Percentiles rank a stretch among this genome's conserved stretches.
These are phyloP conservation scores for Marchantia paleacea DNA, from an alignment of 225 moss, liverwort and hornwort species.

Conservation along the genomic window DNA sequence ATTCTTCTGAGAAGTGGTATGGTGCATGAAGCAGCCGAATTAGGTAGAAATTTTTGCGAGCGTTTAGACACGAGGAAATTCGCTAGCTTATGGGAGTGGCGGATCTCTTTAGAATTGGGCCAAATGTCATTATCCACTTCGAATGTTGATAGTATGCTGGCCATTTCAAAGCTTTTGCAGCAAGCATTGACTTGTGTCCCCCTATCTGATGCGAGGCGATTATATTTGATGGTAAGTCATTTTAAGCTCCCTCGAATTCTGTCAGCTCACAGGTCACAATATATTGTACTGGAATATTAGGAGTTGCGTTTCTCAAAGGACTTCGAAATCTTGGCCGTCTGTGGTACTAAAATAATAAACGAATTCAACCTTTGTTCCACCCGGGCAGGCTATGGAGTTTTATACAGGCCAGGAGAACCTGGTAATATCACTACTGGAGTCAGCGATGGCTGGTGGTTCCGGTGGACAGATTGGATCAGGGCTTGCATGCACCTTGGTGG, in stretches of 20 bases:
- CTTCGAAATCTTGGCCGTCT: background rate
- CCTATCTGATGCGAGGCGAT: conserved; percentile 52
- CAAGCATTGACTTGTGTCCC: conserved; percentile 50
- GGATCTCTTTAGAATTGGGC: conserved; percentile 58
- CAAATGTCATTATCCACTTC: conserved; percentile 4
- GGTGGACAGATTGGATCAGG: conserved; percentile 63
- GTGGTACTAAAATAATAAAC: background rate
- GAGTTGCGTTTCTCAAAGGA: background rate
- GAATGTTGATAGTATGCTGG: conserved; percentile 32
- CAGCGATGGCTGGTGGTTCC: conserved; percentile 50
- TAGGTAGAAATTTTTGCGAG: conserved; percentile 42
- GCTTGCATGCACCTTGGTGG: conserved; percentile 55
- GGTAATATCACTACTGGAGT: conserved; percentile 55
- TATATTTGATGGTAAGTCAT: conserved; percentile 67
- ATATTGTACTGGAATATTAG: background rate
- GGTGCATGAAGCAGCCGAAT: conserved; percentile 52
- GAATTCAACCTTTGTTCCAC: background rate
- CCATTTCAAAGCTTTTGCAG: conserved; percentile 46
- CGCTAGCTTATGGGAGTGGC: conserved; percentile 67
- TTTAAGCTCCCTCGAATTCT: background rate
- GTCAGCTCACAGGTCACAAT: background rate
- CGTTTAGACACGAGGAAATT: conserved; percentile 30
- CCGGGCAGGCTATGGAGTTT: conserved; percentile 60
- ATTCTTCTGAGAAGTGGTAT: conserved; percentile 60
- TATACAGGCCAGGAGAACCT: conserved; percentile 42